Conservation (phyloP, 495 filamentous ascomycete genomes). For the Xylaria curta region DNA sequence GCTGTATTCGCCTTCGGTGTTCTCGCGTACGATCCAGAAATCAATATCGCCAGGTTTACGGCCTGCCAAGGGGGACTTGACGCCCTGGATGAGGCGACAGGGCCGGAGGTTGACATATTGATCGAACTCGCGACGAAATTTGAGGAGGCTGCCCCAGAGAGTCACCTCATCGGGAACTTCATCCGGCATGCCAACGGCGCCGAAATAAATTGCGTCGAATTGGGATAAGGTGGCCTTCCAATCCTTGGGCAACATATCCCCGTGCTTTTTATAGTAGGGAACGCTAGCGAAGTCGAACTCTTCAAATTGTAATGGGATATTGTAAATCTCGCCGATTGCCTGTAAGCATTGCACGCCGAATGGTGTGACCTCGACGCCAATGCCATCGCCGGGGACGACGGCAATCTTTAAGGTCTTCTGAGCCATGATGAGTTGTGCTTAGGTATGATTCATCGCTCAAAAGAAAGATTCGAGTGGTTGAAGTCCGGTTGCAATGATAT, state of each 20-base stretch:
- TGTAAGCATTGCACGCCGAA: conserved; percentile 39
- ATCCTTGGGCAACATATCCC: conserved; percentile 40
- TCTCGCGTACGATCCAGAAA: conserved; percentile 86
- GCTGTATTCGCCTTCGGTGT: conserved; percentile 87
- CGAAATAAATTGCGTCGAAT: conserved; percentile 46
- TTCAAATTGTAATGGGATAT: conserved; percentile 36
- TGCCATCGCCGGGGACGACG: conserved; percentile 45
- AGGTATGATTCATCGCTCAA: neutral
- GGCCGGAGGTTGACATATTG: conserved; percentile 87
- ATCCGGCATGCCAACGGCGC: conserved; percentile 43
- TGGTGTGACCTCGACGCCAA: conserved; percentile 43
- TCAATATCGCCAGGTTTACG: conserved; percentile 71
- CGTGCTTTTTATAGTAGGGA: conserved; percentile 40
- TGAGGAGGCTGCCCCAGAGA: conserved; percentile 65
- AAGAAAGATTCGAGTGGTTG: neutral
- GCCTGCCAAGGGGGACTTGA: conserved; percentile 60
- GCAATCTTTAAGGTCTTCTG: conserved; percentile 36
- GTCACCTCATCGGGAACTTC: conserved; percentile 41
- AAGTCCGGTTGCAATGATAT: neutral
- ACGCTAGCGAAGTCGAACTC: conserved; percentile 42
- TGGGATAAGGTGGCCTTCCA: conserved; percentile 36
- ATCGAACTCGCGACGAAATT: conserved; percentile 79
- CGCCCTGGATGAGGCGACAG: conserved; percentile 59
- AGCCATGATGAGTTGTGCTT: neutral
- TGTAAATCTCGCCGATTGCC: conserved; percentile 33